Conservation (phyloP, 2,329 filamentous ascomycete species). For the Colletotrichum tofieldiae region DNA sequence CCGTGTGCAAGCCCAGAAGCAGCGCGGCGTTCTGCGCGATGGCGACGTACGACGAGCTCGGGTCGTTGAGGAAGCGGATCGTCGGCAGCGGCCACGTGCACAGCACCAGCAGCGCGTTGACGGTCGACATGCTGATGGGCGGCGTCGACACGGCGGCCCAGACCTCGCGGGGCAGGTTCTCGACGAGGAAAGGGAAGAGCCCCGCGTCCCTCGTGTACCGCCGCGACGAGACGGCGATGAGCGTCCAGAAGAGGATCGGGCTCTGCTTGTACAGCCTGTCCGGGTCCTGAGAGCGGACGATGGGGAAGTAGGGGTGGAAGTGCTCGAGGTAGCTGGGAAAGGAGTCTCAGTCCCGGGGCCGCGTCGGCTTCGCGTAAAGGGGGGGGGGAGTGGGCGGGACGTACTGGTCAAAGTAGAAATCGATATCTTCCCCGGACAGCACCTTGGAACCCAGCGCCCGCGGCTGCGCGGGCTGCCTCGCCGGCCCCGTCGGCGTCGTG, state of each 20-base stretch:
- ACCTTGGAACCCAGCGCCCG: constrained; percentile 63
- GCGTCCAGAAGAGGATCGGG: constrained; percentile 69
- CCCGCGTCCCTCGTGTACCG: constrained; percentile 62
- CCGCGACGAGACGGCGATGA: constrained; percentile 66
- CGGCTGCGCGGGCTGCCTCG: constrained; percentile 53
- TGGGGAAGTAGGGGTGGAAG: constrained; percentile 68
- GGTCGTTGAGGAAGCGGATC: constrained; percentile 67
- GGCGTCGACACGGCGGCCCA: constrained; percentile 60
- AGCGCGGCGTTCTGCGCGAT: constrained; percentile 65
- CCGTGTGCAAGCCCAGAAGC: constrained; percentile 67
- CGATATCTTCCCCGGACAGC: constrained; percentile 68
- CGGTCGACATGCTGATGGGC: constrained; percentile 62
- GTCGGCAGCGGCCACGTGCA: constrained; percentile 68
- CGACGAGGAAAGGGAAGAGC: constrained; percentile 61
- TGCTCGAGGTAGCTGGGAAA: constrained; percentile 65
- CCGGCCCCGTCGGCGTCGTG: constrained; percentile 49
- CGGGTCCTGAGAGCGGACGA: constrained; percentile 65
- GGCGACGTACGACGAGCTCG: constrained; percentile 63
- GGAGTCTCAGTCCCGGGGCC: neutral
- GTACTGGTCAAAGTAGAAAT: constrained; percentile 70
- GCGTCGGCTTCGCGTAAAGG: neutral
- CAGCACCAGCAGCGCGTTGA: constrained; percentile 68
- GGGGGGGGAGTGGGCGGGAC: constrained; percentile 29
- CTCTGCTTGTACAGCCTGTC: constrained; percentile 65
- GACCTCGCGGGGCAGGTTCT: constrained; percentile 63